Conservation (phyloP, 495 filamentous ascomycete species). For the Tuber microsphaerosporum region DNA sequence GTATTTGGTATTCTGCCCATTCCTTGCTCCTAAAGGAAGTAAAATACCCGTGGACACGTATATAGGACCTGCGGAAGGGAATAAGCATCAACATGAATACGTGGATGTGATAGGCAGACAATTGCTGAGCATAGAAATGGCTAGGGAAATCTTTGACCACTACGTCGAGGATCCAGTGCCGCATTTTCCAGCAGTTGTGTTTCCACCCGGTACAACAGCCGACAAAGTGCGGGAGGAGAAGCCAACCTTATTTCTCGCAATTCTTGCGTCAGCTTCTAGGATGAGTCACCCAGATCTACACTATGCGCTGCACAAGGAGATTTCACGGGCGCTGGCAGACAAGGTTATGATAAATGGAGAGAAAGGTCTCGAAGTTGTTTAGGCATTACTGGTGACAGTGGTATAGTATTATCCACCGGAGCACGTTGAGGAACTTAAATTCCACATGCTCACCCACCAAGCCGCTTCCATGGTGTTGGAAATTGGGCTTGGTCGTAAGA, state of each 20-base stretch:
- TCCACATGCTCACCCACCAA: conserved; percentile 79
- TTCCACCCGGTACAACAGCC: conserved; percentile 59
- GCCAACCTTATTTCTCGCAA: conserved; percentile 73
- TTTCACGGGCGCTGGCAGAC: conserved; percentile 67
- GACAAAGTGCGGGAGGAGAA: conserved; percentile 61
- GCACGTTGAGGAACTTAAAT: conserved; percentile 78
- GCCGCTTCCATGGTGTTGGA: conserved; percentile 82
- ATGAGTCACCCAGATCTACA: conserved; percentile 56
- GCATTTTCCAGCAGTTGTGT: conserved; percentile 72
- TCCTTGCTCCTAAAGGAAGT: not conserved
- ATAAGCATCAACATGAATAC: conserved; percentile 9
- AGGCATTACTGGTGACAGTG: conserved; percentile 63
- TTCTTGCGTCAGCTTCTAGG: conserved; percentile 62
- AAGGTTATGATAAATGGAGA: conserved; percentile 66
- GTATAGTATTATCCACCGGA: conserved; percentile 83
- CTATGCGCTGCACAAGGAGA: conserved; percentile 56
- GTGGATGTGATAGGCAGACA: conserved; percentile 64
- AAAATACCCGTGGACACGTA: conserved; percentile 15
- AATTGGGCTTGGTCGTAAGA: conserved; percentile 64
- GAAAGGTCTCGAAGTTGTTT: conserved; percentile 80
- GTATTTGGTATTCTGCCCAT: not conserved
- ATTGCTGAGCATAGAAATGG: conserved; percentile 57
- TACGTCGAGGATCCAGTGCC: conserved; percentile 63
- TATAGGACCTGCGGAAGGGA: conserved; percentile 12
- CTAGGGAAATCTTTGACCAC: conserved; percentile 58